These are phyloP conservation scores for Pythium scleroteichum DNA, from an alignment of 352 stramenopile species.

Conservation along the genomic window DNA sequence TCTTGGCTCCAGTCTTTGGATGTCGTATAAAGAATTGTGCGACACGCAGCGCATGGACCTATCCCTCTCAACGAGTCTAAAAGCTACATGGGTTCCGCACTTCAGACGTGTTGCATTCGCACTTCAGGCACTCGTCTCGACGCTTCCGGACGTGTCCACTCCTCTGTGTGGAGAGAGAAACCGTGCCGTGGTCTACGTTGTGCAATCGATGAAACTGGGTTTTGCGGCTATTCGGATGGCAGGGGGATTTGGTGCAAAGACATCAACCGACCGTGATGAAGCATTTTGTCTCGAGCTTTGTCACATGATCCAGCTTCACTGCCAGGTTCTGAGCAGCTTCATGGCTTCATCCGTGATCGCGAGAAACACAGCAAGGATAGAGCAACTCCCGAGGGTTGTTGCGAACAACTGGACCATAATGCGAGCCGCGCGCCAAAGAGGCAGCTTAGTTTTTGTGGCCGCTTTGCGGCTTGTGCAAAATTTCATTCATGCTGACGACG, in stretches of 20 bases:
- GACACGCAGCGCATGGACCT: constrained; percentile 6
- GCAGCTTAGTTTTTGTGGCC: constrained; percentile 43
- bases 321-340: constrained; percentile 51
- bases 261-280: constrained; percentile 26
- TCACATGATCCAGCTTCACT: constrained; percentile 42
- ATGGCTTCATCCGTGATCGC: constrained; percentile 25
- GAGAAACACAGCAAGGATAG: constrained; percentile 12
- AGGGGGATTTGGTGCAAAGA: constrained; percentile 51
- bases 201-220: constrained; percentile 37
- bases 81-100: not conserved
- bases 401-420: constrained; percentile 61
- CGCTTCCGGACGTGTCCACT: constrained; percentile 27
- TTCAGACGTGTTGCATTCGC: constrained; percentile 31
- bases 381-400: constrained; percentile 39
- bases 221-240: constrained; percentile 52
- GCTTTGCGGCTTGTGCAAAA: constrained; percentile 52
- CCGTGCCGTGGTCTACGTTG: constrained; percentile 37
- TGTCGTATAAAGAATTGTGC: constrained; percentile 12
- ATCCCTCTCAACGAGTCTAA: not conserved
- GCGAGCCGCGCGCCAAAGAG: constrained; percentile 41
- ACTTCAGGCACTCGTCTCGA: constrained; percentile 44
- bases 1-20: constrained; percentile 9
- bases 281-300: constrained; percentile 41
- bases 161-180: constrained; percentile 33
- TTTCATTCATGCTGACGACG: constrained; percentile 46